Evolutionary conservation across 2,329 filamentous ascomycete genomes (phyloP).

Genomic region (Karstenula rhodostoma): DNA sequence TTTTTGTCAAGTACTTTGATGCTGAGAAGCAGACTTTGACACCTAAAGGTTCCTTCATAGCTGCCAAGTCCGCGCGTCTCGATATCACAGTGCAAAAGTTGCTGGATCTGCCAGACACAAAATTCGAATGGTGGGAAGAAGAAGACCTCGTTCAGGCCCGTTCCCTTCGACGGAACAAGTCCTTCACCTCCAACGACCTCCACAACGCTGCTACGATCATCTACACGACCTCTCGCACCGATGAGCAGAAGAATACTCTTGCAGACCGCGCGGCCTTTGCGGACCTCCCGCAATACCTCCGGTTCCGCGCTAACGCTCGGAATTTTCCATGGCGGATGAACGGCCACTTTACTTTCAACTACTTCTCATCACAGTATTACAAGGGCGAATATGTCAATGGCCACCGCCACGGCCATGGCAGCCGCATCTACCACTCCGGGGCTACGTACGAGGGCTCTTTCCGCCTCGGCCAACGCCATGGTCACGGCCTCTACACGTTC

Average conservation of each 20-base stretch:
- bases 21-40: conserved; percentile 45
- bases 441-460: conserved; percentile 66
- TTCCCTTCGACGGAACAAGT: conserved; percentile 39
- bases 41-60: conserved; percentile 43
- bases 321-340: conserved; percentile 53
- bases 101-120: conserved; percentile 42
- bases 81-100: conserved; percentile 43
- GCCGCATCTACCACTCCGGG: conserved; percentile 62
- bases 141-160: conserved; percentile 46
- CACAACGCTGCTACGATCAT: conserved; percentile 47
- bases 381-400: conserved; percentile 59
- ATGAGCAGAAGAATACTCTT: conserved; percentile 40
- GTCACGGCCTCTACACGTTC: conserved; percentile 66
- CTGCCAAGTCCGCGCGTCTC: conserved; percentile 41
- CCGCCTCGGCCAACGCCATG: conserved; percentile 61
- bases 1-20: conserved; percentile 52
- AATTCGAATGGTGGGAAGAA: conserved; percentile 61
- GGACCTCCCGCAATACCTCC: conserved; percentile 54
- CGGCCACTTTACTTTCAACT: conserved; percentile 60
- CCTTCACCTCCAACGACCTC: conserved; percentile 45
- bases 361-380: conserved; percentile 65
- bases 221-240: conserved; percentile 32
- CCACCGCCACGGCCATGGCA: conserved; percentile 62
- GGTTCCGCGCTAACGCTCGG: conserved; percentile 50
- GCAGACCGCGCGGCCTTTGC: conserved; percentile 45